These are phyloP conservation scores for Malassezia yamatoensis DNA, from an alignment of 1,284 basidiomycete species.

Conservation along the genomic window DNA sequence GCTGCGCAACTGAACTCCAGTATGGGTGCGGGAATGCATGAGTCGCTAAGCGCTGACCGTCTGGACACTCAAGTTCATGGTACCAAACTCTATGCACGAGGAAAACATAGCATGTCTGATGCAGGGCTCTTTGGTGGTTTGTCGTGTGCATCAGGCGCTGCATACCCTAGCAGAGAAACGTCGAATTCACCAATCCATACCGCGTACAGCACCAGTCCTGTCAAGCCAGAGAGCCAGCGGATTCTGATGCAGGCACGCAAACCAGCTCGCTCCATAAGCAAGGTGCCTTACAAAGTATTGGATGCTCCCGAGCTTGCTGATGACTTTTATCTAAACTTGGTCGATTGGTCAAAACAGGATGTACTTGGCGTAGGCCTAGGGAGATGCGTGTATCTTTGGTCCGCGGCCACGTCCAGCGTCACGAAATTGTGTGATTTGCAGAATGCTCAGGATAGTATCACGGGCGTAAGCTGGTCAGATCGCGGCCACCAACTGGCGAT, in stretches of 20 bases:
- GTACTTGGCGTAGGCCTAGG: constrained; percentile 86
- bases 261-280: constrained; percentile 70
- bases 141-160: constrained; percentile 2
- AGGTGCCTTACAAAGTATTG: constrained; percentile 92
- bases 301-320: constrained; percentile 88
- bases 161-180: constrained; percentile 17
- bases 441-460: constrained; percentile 36
- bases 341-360: constrained; percentile 93
- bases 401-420: constrained; percentile 80
- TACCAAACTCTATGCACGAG: background rate
- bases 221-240: constrained; percentile 68
- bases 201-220: constrained; percentile 79
- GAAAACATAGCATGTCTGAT: constrained; percentile 3
- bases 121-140: constrained; percentile 29
- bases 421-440: constrained; percentile 78
- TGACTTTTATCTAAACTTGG: constrained; percentile 95
- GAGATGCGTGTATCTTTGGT: constrained; percentile 90
- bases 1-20: constrained; percentile 1
- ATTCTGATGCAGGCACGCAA: constrained; percentile 77
- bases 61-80: constrained; percentile 10
- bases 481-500: constrained; percentile 63
- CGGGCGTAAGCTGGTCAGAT: constrained; percentile 57
- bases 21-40: background rate
- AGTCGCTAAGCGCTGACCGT: constrained; percentile 14
- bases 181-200: constrained; percentile 60